These are phyloP conservation scores for Coelomomyces lativittatus DNA, from an alignment of 371 early-diverging fungal species.

Conservation along the genomic window DNA sequence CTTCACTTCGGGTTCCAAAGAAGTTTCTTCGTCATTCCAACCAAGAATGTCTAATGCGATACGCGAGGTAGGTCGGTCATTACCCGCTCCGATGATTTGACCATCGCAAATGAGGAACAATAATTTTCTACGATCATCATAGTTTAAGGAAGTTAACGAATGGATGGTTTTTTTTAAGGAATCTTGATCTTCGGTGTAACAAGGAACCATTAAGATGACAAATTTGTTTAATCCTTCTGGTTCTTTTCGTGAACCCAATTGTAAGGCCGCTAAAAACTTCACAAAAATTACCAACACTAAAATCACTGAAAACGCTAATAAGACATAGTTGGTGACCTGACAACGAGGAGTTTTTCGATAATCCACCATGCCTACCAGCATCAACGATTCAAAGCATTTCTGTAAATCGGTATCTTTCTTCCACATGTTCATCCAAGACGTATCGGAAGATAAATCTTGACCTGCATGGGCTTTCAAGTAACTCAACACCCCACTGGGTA, in stretches of 20 bases:
- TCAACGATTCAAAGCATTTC: constrained; percentile 64
- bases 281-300: constrained; percentile 68
- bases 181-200: constrained; percentile 91
- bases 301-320: constrained; percentile 55
- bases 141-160: constrained; percentile 73
- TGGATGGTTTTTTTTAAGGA: constrained; percentile 85
- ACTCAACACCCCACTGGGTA: not conserved
- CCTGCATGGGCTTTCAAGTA: not conserved
- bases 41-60: constrained; percentile 70
- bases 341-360: constrained; percentile 59
- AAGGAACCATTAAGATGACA: constrained; percentile 79
- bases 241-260: constrained; percentile 48
- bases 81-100: constrained; percentile 77
- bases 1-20: constrained; percentile 20
- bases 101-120: constrained; percentile 80
- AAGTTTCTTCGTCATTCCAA: constrained; percentile 47
- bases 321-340: constrained; percentile 69
- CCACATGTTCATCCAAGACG: not conserved
- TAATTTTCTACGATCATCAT: constrained; percentile 87
- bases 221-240: constrained; percentile 81
- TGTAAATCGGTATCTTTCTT: not conserved
- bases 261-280: constrained; percentile 80
- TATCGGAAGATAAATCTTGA: not conserved
- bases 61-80: constrained; percentile 71
- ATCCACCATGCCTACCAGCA: constrained; percentile 77